These are phyloP conservation scores for Lenzites betulinus DNA, from an alignment of 768 basidiomycete species.

Conservation along the genomic window DNA sequence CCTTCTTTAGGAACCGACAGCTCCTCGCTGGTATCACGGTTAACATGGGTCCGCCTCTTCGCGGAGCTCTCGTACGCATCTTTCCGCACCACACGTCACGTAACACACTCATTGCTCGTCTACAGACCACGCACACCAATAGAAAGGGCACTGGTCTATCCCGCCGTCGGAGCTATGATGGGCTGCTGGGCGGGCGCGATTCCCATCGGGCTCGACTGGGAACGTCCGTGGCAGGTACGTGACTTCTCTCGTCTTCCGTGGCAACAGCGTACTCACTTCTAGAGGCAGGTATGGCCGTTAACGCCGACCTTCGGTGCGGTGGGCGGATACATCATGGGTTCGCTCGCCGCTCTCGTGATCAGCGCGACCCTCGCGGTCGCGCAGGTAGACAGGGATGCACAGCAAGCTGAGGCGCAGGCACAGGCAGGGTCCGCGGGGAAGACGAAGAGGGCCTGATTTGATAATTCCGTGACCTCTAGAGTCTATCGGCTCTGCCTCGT, in stretches of 20 bases:
- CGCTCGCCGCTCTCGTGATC: conserved; percentile 53
- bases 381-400: conserved; percentile 12
- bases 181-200: conserved; percentile 84
- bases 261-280: background rate
- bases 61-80: conserved; percentile 75
- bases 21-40: conserved; percentile 52
- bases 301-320: conserved; percentile 75
- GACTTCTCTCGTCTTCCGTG: background rate
- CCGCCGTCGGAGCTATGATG: conserved; percentile 66
- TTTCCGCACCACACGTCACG: conserved; percentile 47
- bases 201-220: conserved; percentile 94
- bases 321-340: conserved; percentile 63
- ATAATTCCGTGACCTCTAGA: background rate
- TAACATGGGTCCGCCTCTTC: conserved; percentile 79
- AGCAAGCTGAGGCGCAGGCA: background rate
- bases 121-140: conserved; percentile 58
- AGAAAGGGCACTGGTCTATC: conserved; percentile 81
- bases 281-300: conserved; percentile 76
- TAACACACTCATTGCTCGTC: background rate
- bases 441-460: conserved; percentile 5
- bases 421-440: background rate
- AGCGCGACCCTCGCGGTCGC: conserved; percentile 37
- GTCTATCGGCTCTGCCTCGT: conserved; percentile 10
- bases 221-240: conserved; percentile 92
- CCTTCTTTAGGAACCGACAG: conserved; percentile 46